These are phyloP conservation scores for Harringtonia lauricola DNA, from an alignment of 2,329 filamentous ascomycete genomes.

Conservation along the genomic window DNA sequence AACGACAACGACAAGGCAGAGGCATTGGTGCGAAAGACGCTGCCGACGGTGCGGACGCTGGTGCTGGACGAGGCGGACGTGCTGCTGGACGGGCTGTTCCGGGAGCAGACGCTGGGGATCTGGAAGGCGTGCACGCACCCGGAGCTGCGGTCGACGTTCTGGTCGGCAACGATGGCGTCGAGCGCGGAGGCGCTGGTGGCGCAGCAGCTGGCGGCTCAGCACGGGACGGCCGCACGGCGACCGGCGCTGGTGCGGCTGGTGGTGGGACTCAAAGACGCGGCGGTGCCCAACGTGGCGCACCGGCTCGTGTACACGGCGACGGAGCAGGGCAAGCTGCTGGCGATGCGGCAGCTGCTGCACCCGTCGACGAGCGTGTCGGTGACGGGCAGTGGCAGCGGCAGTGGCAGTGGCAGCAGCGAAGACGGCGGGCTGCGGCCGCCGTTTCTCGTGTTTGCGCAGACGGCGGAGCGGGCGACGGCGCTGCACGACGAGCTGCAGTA, in stretches of 20 bases:
- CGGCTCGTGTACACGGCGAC: slow-evolving; percentile 83
- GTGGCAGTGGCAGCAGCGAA: slow-evolving; percentile 16
- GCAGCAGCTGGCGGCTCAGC: slow-evolving; percentile 50
- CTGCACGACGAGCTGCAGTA: slow-evolving; percentile 85
- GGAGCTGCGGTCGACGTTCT: slow-evolving; percentile 66
- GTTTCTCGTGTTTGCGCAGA: slow-evolving; percentile 93
- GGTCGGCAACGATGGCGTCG: slow-evolving; percentile 96
- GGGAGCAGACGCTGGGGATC: slow-evolving; percentile 74
- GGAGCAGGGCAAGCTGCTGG: slow-evolving; percentile 87
- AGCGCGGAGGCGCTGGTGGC: slow-evolving; percentile 73
- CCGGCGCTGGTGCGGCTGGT: slow-evolving; percentile 68
- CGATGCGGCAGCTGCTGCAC: slow-evolving; percentile 78
- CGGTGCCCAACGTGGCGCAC: slow-evolving; percentile 85
- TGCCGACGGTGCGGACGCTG: slow-evolving; percentile 61
- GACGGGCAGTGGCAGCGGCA: slow-evolving; percentile 19
- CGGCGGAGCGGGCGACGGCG: slow-evolving; percentile 79
- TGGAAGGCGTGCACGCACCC: slow-evolving; percentile 69
- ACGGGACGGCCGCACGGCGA: background rate
- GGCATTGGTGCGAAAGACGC: slow-evolving; percentile 29
- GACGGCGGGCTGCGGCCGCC: slow-evolving; percentile 61
- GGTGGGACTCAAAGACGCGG: slow-evolving; percentile 92
- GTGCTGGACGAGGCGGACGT: slow-evolving; percentile 94
- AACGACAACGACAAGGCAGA: too few species aligned
- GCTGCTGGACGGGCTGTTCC: slow-evolving; percentile 81
- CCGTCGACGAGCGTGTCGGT: slow-evolving; percentile 39